Percentiles rank a stretch among this genome's conserved stretches.
These are phyloP conservation scores for Vaccinium corymbosum DNA, from an alignment of 148 eudicot species.

Conservation along the genomic window DNA sequence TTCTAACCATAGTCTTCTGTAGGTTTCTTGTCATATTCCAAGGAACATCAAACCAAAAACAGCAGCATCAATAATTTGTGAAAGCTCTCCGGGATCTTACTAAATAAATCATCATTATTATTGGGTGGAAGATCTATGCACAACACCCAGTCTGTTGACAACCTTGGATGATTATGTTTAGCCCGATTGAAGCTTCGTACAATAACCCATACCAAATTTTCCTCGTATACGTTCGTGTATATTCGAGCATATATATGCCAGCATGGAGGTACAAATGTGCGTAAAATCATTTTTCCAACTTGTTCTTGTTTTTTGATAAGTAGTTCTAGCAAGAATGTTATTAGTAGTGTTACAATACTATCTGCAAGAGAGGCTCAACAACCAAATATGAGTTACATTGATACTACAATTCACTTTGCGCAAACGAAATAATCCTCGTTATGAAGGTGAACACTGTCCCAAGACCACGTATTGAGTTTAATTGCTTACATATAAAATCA, in stretches of 20 bases:
- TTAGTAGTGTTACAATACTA: background rate
- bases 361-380: background rate
- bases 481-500: background rate
- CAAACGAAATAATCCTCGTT: background rate
- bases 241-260: background rate
- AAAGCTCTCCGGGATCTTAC: background rate
- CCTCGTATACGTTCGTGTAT: background rate
- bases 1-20: background rate
- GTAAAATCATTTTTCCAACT: background rate
- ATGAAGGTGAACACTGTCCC: background rate
- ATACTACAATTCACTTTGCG: background rate
- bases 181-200: background rate
- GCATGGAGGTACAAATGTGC: background rate
- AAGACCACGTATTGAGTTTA: background rate
- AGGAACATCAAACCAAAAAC: background rate
- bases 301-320: too few species aligned
- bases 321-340: background rate
- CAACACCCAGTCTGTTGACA: background rate
- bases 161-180: background rate
- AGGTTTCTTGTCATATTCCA: background rate
- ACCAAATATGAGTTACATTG: too few species aligned
- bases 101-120: background rate
- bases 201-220: background rate
- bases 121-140: background rate
- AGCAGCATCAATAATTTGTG: background rate